Evolutionary conservation across 441 rosid species (phyloP).

Genomic region (Corymbia citriodora): DNA sequence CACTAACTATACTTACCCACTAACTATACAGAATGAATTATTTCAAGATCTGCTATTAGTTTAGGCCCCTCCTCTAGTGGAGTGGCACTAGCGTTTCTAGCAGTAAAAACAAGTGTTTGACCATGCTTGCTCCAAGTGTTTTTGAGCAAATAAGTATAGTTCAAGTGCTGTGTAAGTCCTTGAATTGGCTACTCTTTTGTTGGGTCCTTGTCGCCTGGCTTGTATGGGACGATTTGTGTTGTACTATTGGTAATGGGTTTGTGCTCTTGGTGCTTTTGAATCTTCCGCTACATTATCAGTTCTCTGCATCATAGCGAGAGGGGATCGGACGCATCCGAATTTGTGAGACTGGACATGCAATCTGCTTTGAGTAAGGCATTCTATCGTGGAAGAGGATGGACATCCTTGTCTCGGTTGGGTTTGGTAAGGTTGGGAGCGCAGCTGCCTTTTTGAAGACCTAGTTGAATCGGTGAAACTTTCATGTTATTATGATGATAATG

Average conservation of each 20-base stretch:
- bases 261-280: not conserved
- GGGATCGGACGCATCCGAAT: not conserved
- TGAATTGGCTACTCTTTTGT: not conserved
- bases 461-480: not conserved
- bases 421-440: not conserved
- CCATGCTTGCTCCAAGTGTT: not conserved
- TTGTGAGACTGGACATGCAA: not conserved
- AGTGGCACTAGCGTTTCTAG: not conserved
- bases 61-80: not conserved
- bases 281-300: not conserved
- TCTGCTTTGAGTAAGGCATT: not conserved
- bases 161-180: not conserved
- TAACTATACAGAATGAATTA: slow-evolving; percentile 49
- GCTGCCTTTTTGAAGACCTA: not conserved
- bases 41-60: slow-evolving; percentile 21
- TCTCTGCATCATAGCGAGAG: not conserved
- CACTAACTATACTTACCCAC: slow-evolving; percentile 40
- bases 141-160: not conserved
- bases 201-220: not conserved
- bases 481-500: not conserved
- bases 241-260: not conserved
- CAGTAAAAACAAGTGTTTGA: not conserved
- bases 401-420: not conserved
- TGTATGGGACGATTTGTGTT: not conserved
- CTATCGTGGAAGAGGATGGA: not conserved